These are phyloP conservation scores for Polygonum aviculare DNA, from an alignment of 148 eudicot species.

Conservation along the genomic window DNA sequence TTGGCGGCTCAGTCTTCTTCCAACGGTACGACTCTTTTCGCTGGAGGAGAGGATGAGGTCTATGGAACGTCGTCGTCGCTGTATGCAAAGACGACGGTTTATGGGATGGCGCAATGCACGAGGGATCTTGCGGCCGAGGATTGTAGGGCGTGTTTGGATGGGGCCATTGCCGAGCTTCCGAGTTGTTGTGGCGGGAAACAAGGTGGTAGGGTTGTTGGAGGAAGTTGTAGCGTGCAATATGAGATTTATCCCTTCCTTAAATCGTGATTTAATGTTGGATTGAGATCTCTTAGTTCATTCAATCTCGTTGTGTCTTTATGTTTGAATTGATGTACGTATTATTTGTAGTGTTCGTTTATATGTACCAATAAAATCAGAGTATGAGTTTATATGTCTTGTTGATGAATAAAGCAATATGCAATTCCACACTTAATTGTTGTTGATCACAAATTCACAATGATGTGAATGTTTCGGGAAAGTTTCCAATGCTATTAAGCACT, in stretches of 20 bases:
- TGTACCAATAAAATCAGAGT: no score
- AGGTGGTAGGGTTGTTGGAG: slow-evolving; percentile 36
- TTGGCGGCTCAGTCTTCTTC: slow-evolving; percentile 10
- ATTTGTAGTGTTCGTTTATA: background rate
- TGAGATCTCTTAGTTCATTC: no score
- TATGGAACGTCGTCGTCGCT: slow-evolving; percentile 12
- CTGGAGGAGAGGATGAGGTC: slow-evolving; percentile 4
- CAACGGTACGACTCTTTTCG: background rate
- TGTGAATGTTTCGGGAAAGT: no score
- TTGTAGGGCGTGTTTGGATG: slow-evolving; percentile 32
- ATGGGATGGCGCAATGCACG: slow-evolving; percentile 38
- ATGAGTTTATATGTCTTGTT: no score
- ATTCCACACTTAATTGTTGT: no score
- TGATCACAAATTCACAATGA: no score
- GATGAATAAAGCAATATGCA: no score
- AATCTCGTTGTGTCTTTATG: no score
- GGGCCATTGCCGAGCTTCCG: slow-evolving; percentile 23
- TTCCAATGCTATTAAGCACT: no score
- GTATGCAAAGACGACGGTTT: slow-evolving; percentile 15
- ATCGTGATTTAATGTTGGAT: background rate
- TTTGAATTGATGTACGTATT: background rate
- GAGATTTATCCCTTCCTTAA: slow-evolving; percentile 31
- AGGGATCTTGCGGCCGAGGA: slow-evolving; percentile 24
- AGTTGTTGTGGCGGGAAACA: slow-evolving; percentile 27
- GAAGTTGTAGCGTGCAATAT: slow-evolving; percentile 29